A percentile compares a stretch with the other conserved stretches of the same genome.
phyloP scores from a whole-genome alignment of 2,329 filamentous ascomycete species.

The Fusarium pseudonygamai region DNA sequence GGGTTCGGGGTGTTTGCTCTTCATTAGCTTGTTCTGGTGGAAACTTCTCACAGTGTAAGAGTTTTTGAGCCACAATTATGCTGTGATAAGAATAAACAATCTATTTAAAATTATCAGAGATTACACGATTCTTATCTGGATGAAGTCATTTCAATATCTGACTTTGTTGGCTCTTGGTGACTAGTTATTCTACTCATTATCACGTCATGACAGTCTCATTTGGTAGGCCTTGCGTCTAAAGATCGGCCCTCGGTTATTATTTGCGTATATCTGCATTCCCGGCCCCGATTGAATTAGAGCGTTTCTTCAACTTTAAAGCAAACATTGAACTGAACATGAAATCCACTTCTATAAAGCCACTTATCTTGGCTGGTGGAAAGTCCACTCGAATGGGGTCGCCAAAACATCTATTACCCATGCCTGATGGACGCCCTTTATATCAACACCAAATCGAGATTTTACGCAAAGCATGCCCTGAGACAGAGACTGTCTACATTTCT shows the following conservation, averaged over 20 bases:
- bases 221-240: neutral
- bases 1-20: neutral
- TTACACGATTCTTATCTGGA: neutral
- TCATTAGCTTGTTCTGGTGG: neutral
- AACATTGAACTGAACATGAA: accelerated
- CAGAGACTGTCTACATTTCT: neutral
- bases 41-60: neutral
- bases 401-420: neutral
- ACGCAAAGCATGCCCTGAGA: neutral
- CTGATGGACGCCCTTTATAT: neutral
- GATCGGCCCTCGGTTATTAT: neutral
- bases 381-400: neutral
- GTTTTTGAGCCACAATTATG: too few relatives aligned
- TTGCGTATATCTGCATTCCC: neutral
- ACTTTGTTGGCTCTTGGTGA: accelerated
- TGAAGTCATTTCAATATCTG: accelerated
- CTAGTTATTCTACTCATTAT: neutral
- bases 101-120: neutral
- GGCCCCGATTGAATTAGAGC: accelerated
- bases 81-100: neutral
- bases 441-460: neutral
- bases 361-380: neutral
- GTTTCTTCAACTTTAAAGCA: neutral
- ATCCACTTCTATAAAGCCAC: neutral
- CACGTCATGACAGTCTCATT: neutral